A percentile compares a stretch with the other conserved stretches of the same genome.
phyloP scores from a whole-genome alignment of 768 basidiomycete genomes.

The Psilocybe azurescens region DNA sequence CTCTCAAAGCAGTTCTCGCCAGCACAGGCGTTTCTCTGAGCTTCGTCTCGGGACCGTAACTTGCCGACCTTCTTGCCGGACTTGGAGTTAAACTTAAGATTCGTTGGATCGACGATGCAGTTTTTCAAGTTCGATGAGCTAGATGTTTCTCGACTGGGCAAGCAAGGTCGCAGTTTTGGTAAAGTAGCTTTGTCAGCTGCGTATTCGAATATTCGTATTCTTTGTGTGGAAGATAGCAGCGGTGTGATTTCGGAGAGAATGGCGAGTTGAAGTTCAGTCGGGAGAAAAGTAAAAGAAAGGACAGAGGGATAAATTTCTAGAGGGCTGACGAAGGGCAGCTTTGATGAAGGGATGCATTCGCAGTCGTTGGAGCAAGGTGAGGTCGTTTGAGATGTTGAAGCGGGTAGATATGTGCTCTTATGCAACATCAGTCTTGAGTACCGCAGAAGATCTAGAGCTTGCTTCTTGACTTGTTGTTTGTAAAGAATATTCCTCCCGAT shows the following conservation, averaged over 20 bases:
- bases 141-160: conserved; percentile 2
- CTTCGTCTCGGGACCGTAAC: neutral
- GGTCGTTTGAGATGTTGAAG: neutral
- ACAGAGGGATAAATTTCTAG: neutral
- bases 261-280: conserved; percentile 23
- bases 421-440: conserved; percentile 22
- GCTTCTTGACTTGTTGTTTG: conserved; percentile 11
- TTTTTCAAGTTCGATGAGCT: neutral
- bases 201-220: conserved; percentile 23
- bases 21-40: neutral
- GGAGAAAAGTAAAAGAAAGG: conserved; percentile 19
- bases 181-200: conserved; percentile 19
- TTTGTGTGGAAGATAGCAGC: conserved; percentile 17
- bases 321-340: neutral
- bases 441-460: conserved; percentile 21
- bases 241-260: conserved; percentile 23
- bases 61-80: conserved; percentile 7
- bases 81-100: neutral
- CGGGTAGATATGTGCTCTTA: neutral
- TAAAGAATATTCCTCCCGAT: conserved; percentile 18
- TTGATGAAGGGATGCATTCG: conserved; percentile 8
- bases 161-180: conserved; percentile 18
- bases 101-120: conserved; percentile 15
- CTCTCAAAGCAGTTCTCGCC: neutral
- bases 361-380: conserved; percentile 3